phyloP scores from a whole-genome alignment of 2,329 filamentous ascomycete species.

The Amauroascus niger region DNA sequence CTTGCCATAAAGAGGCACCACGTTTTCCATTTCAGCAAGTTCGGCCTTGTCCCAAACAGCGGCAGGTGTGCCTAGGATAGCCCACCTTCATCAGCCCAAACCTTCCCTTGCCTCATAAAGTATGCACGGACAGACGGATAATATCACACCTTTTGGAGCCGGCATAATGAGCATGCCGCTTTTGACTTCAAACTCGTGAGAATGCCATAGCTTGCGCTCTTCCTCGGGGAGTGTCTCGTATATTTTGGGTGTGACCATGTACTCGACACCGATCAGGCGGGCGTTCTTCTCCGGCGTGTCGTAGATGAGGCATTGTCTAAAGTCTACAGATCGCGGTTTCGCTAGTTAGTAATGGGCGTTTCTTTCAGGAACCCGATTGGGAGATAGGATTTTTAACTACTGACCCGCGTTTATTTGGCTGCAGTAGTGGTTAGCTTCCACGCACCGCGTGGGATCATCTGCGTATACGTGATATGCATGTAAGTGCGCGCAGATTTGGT shows the following conservation, averaged over 20 bases:
- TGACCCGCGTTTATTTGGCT: slow-evolving; percentile 57
- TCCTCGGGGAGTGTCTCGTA: slow-evolving; percentile 55
- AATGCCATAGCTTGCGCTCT: slow-evolving; percentile 72
- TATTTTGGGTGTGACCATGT: slow-evolving; percentile 66
- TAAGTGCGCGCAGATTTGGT: slow-evolving; percentile 69
- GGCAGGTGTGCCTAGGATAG: slow-evolving; percentile 34
- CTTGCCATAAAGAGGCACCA: slow-evolving; percentile 69
- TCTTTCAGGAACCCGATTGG: neutral
- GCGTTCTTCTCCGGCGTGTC: slow-evolving; percentile 58
- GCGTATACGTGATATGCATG: slow-evolving; percentile 82
- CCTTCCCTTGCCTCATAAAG: neutral
- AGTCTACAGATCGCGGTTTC: slow-evolving; percentile 40
- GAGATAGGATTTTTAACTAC: too few relatives aligned
- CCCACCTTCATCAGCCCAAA: neutral
- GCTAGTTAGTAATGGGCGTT: neutral
- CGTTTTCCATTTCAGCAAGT: slow-evolving; percentile 67
- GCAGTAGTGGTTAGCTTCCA: slow-evolving; percentile 81
- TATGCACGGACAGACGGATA: too few relatives aligned
- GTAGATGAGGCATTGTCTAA: slow-evolving; percentile 79
- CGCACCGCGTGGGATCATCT: slow-evolving; percentile 56
- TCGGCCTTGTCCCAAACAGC: slow-evolving; percentile 65
- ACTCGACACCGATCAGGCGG: slow-evolving; percentile 73
- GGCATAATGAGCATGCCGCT: slow-evolving; percentile 39
- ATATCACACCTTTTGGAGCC: slow-evolving; percentile 20
- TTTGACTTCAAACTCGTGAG: slow-evolving; percentile 46